A percentile compares a stretch with the other conserved stretches of the same genome.
phyloP scores from a whole-genome alignment of 257 asterid species.

The Salvia splendens region DNA sequence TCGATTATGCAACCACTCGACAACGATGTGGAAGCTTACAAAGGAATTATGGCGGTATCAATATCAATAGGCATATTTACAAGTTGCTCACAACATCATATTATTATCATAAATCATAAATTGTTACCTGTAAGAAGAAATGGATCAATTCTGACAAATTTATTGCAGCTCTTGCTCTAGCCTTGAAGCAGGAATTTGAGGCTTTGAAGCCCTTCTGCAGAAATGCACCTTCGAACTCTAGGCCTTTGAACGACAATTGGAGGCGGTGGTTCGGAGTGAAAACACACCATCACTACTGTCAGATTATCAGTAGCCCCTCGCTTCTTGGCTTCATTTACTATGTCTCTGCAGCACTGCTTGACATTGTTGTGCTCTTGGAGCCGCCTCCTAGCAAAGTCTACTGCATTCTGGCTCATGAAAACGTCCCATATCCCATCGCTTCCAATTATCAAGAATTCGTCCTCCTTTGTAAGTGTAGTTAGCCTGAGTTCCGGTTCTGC shows the following conservation, averaged over 20 bases:
- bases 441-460: slow-evolving; percentile 81
- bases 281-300: slow-evolving; percentile 78
- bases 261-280: slow-evolving; percentile 75
- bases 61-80: slow-evolving; percentile 28
- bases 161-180: slow-evolving; percentile 36
- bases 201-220: slow-evolving; percentile 76
- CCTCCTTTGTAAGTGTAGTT: slow-evolving; percentile 69
- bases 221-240: slow-evolving; percentile 70
- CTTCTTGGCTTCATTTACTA: slow-evolving; percentile 80
- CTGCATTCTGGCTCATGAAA: slow-evolving; percentile 83
- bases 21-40: slow-evolving; percentile 38
- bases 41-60: slow-evolving; percentile 13
- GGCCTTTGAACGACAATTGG: slow-evolving; percentile 46
- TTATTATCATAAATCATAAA: slow-evolving; percentile 32
- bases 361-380: slow-evolving; percentile 83
- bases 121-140: slow-evolving; percentile 19
- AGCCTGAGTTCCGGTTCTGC: slow-evolving; percentile 88
- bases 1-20: slow-evolving; percentile 23
- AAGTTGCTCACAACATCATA: slow-evolving; percentile 31
- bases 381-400: slow-evolving; percentile 72
- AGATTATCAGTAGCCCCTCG: slow-evolving; percentile 73
- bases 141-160: slow-evolving; percentile 6
- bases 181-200: slow-evolving; percentile 66
- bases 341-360: slow-evolving; percentile 72
- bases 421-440: slow-evolving; percentile 94